A percentile compares a stretch with the other conserved stretches of the same genome.
phyloP scores from a whole-genome alignment of 257 asterid genomes.

The Ophiorrhiza pumila region DNA sequence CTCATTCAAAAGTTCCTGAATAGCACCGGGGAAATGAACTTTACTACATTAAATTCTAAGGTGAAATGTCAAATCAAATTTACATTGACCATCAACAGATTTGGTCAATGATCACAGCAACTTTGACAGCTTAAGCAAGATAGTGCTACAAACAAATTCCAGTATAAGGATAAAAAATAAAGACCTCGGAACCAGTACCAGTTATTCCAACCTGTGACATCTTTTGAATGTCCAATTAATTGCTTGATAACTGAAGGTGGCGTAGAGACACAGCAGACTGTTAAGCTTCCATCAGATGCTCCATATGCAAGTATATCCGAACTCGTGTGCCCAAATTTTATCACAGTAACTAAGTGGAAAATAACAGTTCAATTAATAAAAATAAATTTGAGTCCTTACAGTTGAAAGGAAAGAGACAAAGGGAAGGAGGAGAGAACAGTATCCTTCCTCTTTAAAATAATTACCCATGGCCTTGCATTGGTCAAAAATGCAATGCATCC shows the following conservation, averaged over 20 bases:
- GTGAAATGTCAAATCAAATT: neutral
- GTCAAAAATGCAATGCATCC: constrained; percentile 99
- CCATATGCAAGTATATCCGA: constrained; percentile 98
- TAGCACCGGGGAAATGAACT: neutral
- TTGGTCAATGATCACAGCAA: neutral
- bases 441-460: constrained; percentile 17
- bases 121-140: constrained; percentile 1
- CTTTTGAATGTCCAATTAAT: constrained; percentile 90
- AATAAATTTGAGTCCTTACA: constrained; percentile 10
- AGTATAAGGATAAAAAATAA: constrained; percentile 21
- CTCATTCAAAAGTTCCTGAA: neutral
- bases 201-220: constrained; percentile 93
- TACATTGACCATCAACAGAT: neutral
- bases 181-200: constrained; percentile 46
- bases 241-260: constrained; percentile 73
- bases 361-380: constrained; percentile 17
- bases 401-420: neutral
- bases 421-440: constrained; percentile 12
- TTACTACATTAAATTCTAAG: neutral
- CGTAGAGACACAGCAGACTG: constrained; percentile 66
- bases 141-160: constrained; percentile 2
- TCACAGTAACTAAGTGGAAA: constrained; percentile 63
- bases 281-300: constrained; percentile 94
- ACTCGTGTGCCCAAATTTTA: constrained; percentile 95
- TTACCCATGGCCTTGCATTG: constrained; percentile 99